These are phyloP conservation scores for Hansenula lynferdii DNA, from an alignment of 1,139 yeast genomes.

Conservation along the genomic window DNA sequence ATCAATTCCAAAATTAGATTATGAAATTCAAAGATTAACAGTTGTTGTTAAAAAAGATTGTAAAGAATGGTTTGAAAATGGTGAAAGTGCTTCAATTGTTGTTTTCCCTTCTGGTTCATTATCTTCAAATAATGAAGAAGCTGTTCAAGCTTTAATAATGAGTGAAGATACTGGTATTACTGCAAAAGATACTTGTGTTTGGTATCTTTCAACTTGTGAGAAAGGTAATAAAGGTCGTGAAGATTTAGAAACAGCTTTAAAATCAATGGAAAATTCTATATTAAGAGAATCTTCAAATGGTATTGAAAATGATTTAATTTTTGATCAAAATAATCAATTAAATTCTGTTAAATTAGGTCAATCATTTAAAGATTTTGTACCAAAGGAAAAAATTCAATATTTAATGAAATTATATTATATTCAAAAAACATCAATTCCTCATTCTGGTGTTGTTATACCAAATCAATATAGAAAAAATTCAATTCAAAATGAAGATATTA, in stretches of 20 bases:
- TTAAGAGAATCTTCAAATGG: conserved; percentile 72
- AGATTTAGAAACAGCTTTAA: conserved; percentile 77
- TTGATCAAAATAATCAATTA: conserved; percentile 54
- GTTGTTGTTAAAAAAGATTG: conserved; percentile 86
- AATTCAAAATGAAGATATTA: conserved; percentile 7
- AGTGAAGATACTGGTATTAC: conserved; percentile 91
- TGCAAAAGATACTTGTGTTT: conserved; percentile 81
- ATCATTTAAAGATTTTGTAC: conserved; percentile 77
- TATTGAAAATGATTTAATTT: conserved; percentile 20
- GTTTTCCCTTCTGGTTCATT: conserved; percentile 92
- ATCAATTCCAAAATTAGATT: conserved; percentile 35
- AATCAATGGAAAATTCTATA: conserved; percentile 73
- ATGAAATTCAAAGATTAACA: conserved; percentile 66
- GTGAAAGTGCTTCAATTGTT: conserved; percentile 79
- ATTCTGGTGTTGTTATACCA: conserved; percentile 39
- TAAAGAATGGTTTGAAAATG: conserved; percentile 84
- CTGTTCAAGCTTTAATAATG: conserved; percentile 83
- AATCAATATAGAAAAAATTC: conserved; percentile 29
- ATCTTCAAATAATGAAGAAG: conserved; percentile 56
- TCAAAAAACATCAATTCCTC: conserved; percentile 61
- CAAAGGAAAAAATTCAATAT: conserved; percentile 72
- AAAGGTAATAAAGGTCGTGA: conserved; percentile 64
- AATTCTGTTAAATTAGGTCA: conserved; percentile 85
- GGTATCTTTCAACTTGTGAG: conserved; percentile 85
- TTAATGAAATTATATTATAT: conserved; percentile 76